These are phyloP conservation scores for Ormosia semicastrata DNA, from an alignment of 306 rosid genomes.

Conservation along the genomic window DNA sequence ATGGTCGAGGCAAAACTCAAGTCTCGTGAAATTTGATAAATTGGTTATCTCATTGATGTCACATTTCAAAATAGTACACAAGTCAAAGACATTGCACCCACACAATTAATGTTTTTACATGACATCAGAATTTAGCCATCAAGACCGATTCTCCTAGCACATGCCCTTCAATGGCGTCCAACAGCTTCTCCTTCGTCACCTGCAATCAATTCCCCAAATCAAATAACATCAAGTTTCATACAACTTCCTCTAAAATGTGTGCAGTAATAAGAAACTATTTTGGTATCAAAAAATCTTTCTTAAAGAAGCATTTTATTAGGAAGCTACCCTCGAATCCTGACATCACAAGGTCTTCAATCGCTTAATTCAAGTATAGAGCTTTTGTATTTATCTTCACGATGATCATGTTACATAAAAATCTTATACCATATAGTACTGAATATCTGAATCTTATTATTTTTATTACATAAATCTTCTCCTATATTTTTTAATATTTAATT, in stretches of 20 bases:
- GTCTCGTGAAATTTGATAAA: neutral
- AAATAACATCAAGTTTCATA: neutral
- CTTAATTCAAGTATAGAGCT: no score
- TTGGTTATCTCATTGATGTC: neutral
- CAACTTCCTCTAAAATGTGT: neutral
- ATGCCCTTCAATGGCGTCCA: slow-evolving; percentile 67
- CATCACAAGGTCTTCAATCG: no score
- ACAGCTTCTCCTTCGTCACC: slow-evolving; percentile 74
- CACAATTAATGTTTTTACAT: neutral
- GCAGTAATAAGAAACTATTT: neutral
- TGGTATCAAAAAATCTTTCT: no score
- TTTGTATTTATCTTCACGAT: neutral
- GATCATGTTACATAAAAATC: neutral
- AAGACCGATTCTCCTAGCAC: slow-evolving; percentile 66
- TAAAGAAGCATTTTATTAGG: no score
- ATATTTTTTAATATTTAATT: neutral
- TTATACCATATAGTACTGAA: no score
- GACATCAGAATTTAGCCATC: slow-evolving; percentile 43
- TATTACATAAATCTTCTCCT: neutral
- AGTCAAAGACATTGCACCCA: neutral
- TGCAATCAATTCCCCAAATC: slow-evolving; percentile 4
- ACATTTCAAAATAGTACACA: slow-evolving; percentile 20
- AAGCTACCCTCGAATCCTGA: no score
- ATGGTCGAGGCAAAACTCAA: neutral
- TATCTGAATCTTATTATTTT: neutral